Base-by-base conservation (phyloP, 768 basidiomycete species). In the Tulasnella sp. region DNA sequence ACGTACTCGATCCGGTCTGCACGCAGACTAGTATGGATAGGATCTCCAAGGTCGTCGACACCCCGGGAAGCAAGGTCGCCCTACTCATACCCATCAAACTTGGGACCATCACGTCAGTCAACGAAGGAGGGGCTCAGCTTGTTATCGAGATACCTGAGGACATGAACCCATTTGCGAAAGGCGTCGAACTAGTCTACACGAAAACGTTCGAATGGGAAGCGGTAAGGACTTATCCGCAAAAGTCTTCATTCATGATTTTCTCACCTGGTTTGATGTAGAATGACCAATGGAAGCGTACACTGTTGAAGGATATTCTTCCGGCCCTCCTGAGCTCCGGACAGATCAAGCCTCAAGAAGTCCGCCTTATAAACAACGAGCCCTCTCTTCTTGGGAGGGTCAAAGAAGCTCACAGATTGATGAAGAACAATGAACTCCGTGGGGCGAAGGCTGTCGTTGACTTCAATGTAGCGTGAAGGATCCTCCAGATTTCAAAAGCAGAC, bases 1-100 rank as follows among this genome's bases (percentile, higher is more conserved):
- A 85, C 26, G 85, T 83, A 18, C 67, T 87, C 70, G 86, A 87
- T 80, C 84, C 84, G 76, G 84, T 87, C 74, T 80, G 85, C n/a
- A 81, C 86, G 0, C 82, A 84, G 69, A 79, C 79, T 5, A 87
- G 86, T 0, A 70, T 89, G 76, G 82, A 80, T 3, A 81, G 81
- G 18, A 82, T 89, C n/a, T 82, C 85, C 3, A 82, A 85, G 40
- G 81, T 88, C 5, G 82, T 88, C 37, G 40, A 71, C n/a, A 83
- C 83, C 70, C 81, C 86, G 5, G 77, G 79, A n/a, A 87, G 85
- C 44, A 85, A 81, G 42, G 83, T 87, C 7, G 88, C 88, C 3
- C 76, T 88, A 23, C 82, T 89, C 37, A 77, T 88, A 70, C 88
- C 88, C 0, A 81, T 88, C 71, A 90, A 89, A 23, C 1, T 72